A percentile compares a stretch with the other conserved stretches of the same genome.
These are phyloP conservation scores for Xanthoceras sorbifolium DNA, from an alignment of 345 rosid genomes.

Conservation along the genomic window DNA sequence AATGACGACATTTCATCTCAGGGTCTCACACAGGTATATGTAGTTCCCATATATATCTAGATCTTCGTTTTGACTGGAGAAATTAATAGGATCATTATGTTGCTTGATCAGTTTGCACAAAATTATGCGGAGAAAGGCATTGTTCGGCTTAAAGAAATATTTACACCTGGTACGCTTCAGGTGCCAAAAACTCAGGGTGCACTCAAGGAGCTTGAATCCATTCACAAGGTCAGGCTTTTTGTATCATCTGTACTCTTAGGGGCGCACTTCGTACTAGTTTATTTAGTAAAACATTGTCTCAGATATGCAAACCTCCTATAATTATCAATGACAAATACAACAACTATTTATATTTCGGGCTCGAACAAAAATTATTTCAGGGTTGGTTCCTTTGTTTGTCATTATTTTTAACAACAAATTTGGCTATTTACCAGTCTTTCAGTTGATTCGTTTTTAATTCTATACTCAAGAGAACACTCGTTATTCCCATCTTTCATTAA, in stretches of 20 bases:
- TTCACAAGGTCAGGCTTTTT: slow-evolving; percentile 71
- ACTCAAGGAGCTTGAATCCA: slow-evolving; percentile 87
- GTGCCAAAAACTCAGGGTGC: slow-evolving; percentile 67
- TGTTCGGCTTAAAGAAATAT: slow-evolving; percentile 83
- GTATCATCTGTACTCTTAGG: not conserved
- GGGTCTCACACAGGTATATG: slow-evolving; percentile 74
- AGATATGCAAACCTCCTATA: not conserved
- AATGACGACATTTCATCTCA: slow-evolving; percentile 71
- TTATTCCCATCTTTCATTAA: not conserved
- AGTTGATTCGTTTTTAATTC: not conserved
- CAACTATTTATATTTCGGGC: not conserved
- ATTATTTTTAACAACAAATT: not conserved
- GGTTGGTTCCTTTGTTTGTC: not conserved
- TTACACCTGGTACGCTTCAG: slow-evolving; percentile 61
- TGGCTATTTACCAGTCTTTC: not conserved
- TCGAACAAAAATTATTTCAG: not conserved
- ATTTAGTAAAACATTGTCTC: not conserved
- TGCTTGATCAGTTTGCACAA: slow-evolving; percentile 65
- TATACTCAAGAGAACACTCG: not conserved
- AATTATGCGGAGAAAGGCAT: slow-evolving; percentile 63
- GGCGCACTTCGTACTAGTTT: not conserved
- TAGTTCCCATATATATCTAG: not conserved
- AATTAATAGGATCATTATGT: slow-evolving; percentile 7
- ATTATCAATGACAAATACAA: not conserved
- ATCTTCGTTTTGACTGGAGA: slow-evolving; percentile 9